phyloP scores from a whole-genome alignment of 1,139 yeast genomes.

The Candida sanyaensis region DNA sequence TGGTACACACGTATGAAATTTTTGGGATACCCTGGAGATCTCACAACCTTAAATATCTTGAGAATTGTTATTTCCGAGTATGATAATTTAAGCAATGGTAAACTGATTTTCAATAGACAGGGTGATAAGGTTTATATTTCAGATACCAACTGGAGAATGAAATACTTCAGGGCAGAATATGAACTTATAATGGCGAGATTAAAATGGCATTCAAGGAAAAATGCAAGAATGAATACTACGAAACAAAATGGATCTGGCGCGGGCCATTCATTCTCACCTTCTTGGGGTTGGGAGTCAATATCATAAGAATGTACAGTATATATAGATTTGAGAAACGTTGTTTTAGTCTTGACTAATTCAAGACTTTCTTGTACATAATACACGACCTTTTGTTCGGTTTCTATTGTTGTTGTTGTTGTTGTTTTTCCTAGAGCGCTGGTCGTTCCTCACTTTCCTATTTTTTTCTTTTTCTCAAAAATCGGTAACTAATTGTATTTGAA shows the following conservation, averaged over 20 bases:
- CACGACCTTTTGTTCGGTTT: background rate
- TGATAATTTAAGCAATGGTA: constrained; percentile 26
- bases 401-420: background rate
- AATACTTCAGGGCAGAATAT: constrained; percentile 26
- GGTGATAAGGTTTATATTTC: constrained; percentile 34
- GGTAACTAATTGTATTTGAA: too few species aligned
- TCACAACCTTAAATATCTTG: constrained; percentile 36
- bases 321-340: too few species aligned
- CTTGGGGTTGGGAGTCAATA: too few species aligned
- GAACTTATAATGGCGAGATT: constrained; percentile 10
- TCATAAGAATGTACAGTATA: too few species aligned
- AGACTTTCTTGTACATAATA: background rate
- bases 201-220: background rate
- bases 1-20: constrained; percentile 40
- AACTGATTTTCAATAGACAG: constrained; percentile 12
- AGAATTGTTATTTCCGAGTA: constrained; percentile 40
- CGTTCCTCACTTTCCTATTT: background rate
- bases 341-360: too few species aligned
- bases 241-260: background rate
- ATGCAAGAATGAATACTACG: background rate
- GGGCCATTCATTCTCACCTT: too few species aligned
- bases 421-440: background rate
- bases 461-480: background rate
- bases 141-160: constrained; percentile 36
- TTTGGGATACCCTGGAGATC: constrained; percentile 44